Conservation (phyloP, 805 yeast genomes). For the Peterozyma toletana region DNA sequence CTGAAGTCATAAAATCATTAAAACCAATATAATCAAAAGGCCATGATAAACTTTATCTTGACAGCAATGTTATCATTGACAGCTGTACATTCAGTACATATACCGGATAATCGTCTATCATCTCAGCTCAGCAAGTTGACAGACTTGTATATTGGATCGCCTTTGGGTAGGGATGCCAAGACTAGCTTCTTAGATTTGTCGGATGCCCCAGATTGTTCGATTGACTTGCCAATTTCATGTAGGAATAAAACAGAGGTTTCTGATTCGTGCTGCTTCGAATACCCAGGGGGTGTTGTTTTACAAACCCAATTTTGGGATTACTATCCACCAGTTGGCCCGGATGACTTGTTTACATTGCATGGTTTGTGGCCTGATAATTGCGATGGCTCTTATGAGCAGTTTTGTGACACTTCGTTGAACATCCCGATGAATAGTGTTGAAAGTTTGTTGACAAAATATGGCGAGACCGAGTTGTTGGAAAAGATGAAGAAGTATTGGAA, state of each 20-base stretch:
- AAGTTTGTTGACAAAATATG: slow-evolving; percentile 34
- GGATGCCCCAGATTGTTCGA: slow-evolving; percentile 37
- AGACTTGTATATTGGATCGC: too few relatives aligned
- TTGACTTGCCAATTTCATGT: slow-evolving; percentile 55
- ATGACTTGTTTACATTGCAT: slow-evolving; percentile 68
- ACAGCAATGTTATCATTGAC: too few relatives aligned
- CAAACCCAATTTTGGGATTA: slow-evolving; percentile 95
- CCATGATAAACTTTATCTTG: too few relatives aligned
- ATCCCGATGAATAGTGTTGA: slow-evolving; percentile 36
- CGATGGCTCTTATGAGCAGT: slow-evolving; percentile 74
- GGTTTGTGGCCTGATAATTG: slow-evolving; percentile 91
- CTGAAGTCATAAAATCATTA: too few relatives aligned
- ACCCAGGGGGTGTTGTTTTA: slow-evolving; percentile 76
- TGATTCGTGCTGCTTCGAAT: slow-evolving; percentile 79
- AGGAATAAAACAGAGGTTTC: slow-evolving; percentile 42
- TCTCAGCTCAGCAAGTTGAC: too few relatives aligned
- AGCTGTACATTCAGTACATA: too few relatives aligned
- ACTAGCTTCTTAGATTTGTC: too few relatives aligned
- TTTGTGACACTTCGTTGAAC: slow-evolving; percentile 58
- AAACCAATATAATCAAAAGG: too few relatives aligned
- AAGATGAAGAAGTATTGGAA: slow-evolving; percentile 66
- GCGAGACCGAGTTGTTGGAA: slow-evolving; percentile 44
- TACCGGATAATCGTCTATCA: too few relatives aligned
- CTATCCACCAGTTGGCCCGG: slow-evolving; percentile 64
- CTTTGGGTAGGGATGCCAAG: too few relatives aligned